These are phyloP conservation scores for Ascochyta lentis DNA, from an alignment of 2,329 filamentous ascomycete species.

Conservation along the genomic window DNA sequence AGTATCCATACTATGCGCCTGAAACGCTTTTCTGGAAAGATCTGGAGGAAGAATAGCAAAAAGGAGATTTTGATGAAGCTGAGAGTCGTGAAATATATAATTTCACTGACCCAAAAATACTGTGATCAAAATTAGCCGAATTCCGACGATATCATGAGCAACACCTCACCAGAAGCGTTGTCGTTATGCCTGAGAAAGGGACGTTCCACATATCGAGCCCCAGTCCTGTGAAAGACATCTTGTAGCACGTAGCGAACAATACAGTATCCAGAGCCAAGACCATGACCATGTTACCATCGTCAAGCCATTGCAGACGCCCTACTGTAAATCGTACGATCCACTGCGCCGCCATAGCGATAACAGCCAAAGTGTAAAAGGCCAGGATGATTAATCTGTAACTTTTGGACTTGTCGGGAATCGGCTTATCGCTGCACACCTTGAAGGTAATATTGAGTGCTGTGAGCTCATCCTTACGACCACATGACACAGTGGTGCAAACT, in stretches of 20 bases:
- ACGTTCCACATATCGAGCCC: conserved; percentile 22
- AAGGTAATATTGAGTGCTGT: neutral
- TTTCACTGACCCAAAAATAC: conserved; percentile 41
- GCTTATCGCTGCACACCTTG: conserved; percentile 4
- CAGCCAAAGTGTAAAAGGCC: conserved; percentile 4
- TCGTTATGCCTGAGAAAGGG: conserved; percentile 4
- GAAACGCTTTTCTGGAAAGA: conserved; percentile 34
- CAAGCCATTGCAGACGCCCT: conserved; percentile 8
- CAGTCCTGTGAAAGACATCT: conserved; percentile 20
- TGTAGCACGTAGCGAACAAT: conserved; percentile 12
- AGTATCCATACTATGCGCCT: conserved; percentile 15
- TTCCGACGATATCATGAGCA: too few relatives aligned
- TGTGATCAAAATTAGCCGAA: neutral
- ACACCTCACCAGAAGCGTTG: conserved; percentile 15
- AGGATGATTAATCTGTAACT: conserved; percentile 4
- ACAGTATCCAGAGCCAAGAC: conserved; percentile 4
- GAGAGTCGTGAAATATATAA: conserved; percentile 37
- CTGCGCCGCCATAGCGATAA: neutral
- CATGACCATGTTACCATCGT: conserved; percentile 7
- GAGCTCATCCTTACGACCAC: conserved; percentile 2
- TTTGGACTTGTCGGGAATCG: conserved; percentile 12
- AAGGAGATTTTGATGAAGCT: conserved; percentile 34
- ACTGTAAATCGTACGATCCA: conserved; percentile 3
- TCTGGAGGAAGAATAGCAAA: conserved; percentile 34
- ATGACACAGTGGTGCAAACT: neutral